Conservation (phyloP, 257 asterid genomes). For the Solanum gandarillasii region DNA sequence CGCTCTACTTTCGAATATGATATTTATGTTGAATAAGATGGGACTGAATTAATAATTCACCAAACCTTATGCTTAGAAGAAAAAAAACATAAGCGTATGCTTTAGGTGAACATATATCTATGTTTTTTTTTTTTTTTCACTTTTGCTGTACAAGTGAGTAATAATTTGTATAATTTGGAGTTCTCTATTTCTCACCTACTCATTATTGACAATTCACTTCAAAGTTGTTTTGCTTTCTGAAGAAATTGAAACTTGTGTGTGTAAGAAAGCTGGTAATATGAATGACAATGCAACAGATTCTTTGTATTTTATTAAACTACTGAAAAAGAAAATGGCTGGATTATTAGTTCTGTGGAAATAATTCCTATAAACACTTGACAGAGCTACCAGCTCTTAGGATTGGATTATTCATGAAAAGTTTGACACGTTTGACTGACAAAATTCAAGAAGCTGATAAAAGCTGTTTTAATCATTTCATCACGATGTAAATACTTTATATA, state of each 20-base stretch:
- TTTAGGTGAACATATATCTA: too few species aligned
- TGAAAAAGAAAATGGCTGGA: background rate
- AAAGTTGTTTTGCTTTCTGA: background rate
- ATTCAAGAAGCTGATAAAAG: background rate
- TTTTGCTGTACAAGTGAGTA: background rate
- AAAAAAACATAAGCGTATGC: too few species aligned
- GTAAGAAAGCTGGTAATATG: background rate
- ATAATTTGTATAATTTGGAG: background rate
- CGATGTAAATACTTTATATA: background rate
- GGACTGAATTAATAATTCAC: background rate
- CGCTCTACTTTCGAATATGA: fast-evolving
- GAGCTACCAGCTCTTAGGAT: background rate
- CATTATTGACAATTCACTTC: background rate
- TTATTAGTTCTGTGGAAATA: background rate
- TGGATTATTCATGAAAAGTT: background rate
- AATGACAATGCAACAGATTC: background rate
- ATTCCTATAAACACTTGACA: background rate
- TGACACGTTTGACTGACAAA: background rate
- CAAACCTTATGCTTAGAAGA: too few species aligned
- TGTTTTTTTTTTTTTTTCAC: too few species aligned
- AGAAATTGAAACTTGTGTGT: background rate
- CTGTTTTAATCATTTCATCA: background rate
- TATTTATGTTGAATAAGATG: background rate
- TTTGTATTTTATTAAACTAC: background rate
- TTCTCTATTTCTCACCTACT: background rate